These are phyloP conservation scores for Schizochytrium sp. DNA, from an alignment of 108 stramenopile genomes.

Conservation along the genomic window DNA sequence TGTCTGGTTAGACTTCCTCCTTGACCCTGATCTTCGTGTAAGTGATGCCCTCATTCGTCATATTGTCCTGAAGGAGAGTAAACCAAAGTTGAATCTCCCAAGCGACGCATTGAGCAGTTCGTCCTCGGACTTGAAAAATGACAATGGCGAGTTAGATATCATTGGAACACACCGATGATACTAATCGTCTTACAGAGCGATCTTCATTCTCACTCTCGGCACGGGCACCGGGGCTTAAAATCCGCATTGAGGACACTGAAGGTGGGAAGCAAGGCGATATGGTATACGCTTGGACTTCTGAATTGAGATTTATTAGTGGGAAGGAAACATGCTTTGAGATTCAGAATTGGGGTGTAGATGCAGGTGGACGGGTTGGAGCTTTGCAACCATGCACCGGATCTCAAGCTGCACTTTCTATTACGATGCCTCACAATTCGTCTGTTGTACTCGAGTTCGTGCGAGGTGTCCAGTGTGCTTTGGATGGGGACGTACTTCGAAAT, in stretches of 20 bases:
- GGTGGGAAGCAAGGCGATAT: neutral
- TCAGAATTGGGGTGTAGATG: neutral
- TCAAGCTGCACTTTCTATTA: neutral
- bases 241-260: neutral
- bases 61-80: neutral
- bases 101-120: neutral
- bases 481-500: too few species aligned
- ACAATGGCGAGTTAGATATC: neutral
- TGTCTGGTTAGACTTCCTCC: neutral
- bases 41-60: neutral
- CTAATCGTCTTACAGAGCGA: neutral
- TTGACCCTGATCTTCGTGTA: neutral
- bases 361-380: neutral
- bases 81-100: neutral
- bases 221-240: neutral
- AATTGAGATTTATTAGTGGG: neutral
- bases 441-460: neutral
- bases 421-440: neutral
- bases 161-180: neutral
- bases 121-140: neutral
- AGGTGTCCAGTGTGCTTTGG: neutral
- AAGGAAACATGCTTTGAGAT: constrained; percentile 2
- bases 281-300: neutral
- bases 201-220: neutral
- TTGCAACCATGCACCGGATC: neutral